A percentile compares a stretch with the other conserved stretches of the same genome.
These are phyloP conservation scores for Chaetomidium leptoderma DNA, from an alignment of 495 filamentous ascomycete species.

Conservation along the genomic window DNA sequence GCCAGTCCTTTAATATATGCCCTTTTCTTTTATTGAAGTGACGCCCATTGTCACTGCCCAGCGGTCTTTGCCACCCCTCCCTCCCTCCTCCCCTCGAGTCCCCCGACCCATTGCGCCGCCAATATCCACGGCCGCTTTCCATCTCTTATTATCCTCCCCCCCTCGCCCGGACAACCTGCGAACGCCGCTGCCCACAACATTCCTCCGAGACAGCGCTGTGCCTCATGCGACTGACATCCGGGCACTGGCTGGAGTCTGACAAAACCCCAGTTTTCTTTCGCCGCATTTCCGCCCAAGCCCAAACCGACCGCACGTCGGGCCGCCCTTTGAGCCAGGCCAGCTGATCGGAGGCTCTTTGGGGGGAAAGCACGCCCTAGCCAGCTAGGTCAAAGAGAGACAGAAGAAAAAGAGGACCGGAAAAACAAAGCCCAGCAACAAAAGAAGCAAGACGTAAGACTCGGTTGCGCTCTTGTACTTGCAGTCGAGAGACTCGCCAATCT, in stretches of 20 bases:
- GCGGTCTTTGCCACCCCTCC: conserved; percentile 22
- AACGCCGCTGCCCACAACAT: conserved; percentile 3
- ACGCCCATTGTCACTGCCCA: conserved; percentile 26
- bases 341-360: neutral
- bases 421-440: conserved; percentile 7
- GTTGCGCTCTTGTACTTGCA: neutral
- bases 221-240: conserved; percentile 19
- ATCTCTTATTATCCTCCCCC: conserved; percentile 19
- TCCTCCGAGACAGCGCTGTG: conserved; percentile 7
- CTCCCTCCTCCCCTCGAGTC: neutral
- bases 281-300: conserved; percentile 23
- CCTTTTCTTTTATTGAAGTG: conserved; percentile 31
- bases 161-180: conserved; percentile 4
- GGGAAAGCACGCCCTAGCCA: conserved; percentile 3
- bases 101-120: conserved; percentile 6
- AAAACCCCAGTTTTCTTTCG: conserved; percentile 11
- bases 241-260: conserved; percentile 18
- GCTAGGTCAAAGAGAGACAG: neutral
- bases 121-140: conserved; percentile 20
- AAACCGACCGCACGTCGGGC: conserved; percentile 9
- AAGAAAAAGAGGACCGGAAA: neutral
- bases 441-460: conserved; percentile 3
- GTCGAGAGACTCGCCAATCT: conserved; percentile 10
- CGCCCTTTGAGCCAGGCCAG: conserved; percentile 7
- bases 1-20: conserved; percentile 24